Evolutionary conservation across 73 alveolate species (phyloP), one percentile per base, ranked within the genome.

Genomic region (Durusdinium trenchii): DNA sequence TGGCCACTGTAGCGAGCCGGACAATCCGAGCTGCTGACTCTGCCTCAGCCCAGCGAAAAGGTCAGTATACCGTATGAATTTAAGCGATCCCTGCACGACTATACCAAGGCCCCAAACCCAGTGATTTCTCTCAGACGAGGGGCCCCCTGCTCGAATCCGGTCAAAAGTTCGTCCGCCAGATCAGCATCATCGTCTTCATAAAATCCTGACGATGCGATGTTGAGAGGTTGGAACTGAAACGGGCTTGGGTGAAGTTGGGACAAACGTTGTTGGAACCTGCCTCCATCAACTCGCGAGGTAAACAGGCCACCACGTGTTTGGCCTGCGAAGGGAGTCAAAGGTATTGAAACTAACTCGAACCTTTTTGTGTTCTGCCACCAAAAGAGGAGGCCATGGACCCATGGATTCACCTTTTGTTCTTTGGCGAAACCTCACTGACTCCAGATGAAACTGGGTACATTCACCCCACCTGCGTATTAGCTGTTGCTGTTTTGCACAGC

Each of bases 281-380:
- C 4, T 7, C 38, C 2, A 7, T 46, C 87, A 1, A 78, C 0
- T 10, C 87, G 57, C 4, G 87, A 46, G 5, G n/a, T 12, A 61
- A 45, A 78, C 4, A 78, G 62, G 16, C 62, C 87, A 9, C 28
- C 87, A 28, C 87, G 87, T 45, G 87, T 45, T 20, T 0, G 14
- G 16, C 87, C 87, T 78, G 87, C 87, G 87, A 20, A 61, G 87
- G 62, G 52, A n/a, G 69, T 57, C 69, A 23, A 57, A 57, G 23
- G 12, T 57, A 12, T 16, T 57, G 69, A 57, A 57, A 16, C 23
- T 12, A 57, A 57, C 69, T 16, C 23, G 32, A 23, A 57, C 23
- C 69, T 16, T 57, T 23, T 16, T 16, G 69, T 57, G 23, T 23
- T 16, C 69, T 57, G 23, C 12, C 12, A 16, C 23, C 69, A 57